Evolutionary conservation across 805 yeast species (phyloP).

Genomic region (Maudiozyma serrabonitensis): DNA sequence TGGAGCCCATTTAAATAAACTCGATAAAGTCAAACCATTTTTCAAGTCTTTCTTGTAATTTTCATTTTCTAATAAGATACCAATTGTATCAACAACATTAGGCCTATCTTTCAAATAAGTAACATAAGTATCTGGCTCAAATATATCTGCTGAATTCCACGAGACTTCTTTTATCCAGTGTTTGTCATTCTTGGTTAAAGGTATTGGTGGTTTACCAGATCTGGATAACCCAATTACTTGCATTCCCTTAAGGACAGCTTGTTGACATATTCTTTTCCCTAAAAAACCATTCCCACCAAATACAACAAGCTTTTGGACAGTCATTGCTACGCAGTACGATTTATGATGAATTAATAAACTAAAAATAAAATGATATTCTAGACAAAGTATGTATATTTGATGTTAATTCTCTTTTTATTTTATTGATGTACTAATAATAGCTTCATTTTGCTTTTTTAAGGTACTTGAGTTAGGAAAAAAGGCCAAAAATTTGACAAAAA

Average conservation of each 20-base stretch:
- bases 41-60: slow-evolving; percentile 46
- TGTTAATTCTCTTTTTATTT: too few species aligned
- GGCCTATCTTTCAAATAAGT: slow-evolving; percentile 2
- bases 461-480: too few species aligned
- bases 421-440: too few species aligned
- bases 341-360: too few species aligned
- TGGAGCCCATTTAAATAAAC: slow-evolving; percentile 13
- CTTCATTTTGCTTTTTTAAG: too few species aligned
- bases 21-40: not conserved
- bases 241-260: slow-evolving; percentile 52
- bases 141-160: slow-evolving; percentile 62
- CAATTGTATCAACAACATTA: slow-evolving; percentile 77
- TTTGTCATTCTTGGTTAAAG: slow-evolving; percentile 17
- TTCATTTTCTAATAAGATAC: slow-evolving; percentile 60
- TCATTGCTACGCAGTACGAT: not conserved
- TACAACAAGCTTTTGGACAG: slow-evolving; percentile 37
- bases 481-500: too few species aligned
- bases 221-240: slow-evolving; percentile 61
- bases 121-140: slow-evolving; percentile 49
- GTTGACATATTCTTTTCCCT: slow-evolving; percentile 62
- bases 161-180: slow-evolving; percentile 49
- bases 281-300: slow-evolving; percentile 87
- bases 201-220: slow-evolving; percentile 44
- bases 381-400: not conserved
- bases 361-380: too few species aligned